These are phyloP conservation scores for Polyporus arcularius DNA, from an alignment of 768 basidiomycete species.

Conservation along the genomic window DNA sequence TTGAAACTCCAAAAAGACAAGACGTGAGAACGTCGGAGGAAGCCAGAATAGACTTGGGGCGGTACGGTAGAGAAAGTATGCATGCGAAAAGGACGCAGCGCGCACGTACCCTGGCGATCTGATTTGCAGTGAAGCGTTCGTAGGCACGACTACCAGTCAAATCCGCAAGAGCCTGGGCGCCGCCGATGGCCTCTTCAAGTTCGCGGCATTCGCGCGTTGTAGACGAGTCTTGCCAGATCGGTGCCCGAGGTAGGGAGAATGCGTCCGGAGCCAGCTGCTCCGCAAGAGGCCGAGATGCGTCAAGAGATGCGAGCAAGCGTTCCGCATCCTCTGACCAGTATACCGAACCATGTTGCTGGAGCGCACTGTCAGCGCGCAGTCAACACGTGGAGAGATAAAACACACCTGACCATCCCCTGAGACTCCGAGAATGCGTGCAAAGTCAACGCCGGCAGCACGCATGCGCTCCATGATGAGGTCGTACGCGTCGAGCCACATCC, in stretches of 20 bases:
- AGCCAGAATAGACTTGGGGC: neutral
- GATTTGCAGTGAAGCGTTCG: slow-evolving; percentile 85
- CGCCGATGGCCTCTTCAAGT: slow-evolving; percentile 69
- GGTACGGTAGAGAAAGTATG: neutral
- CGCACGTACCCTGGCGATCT: slow-evolving; percentile 68
- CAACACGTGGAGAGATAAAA: neutral
- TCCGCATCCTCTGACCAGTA: slow-evolving; percentile 72
- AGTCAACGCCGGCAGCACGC: slow-evolving; percentile 57
- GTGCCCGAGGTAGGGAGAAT: slow-evolving; percentile 67
- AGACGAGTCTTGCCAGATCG: slow-evolving; percentile 93
- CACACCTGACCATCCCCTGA: slow-evolving; percentile 79
- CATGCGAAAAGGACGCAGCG: neutral
- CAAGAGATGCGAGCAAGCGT: slow-evolving; percentile 51
- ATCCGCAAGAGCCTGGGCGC: slow-evolving; percentile 69
- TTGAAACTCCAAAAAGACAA: neutral
- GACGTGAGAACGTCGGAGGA: slow-evolving; percentile 13
- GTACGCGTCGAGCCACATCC: slow-evolving; percentile 84
- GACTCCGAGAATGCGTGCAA: slow-evolving; percentile 59
- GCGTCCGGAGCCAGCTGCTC: slow-evolving; percentile 64
- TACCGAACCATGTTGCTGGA: slow-evolving; percentile 84
- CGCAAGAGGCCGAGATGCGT: slow-evolving; percentile 49
- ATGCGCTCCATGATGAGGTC: slow-evolving; percentile 73
- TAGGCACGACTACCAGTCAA: slow-evolving; percentile 83
- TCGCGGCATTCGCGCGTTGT: slow-evolving; percentile 73
- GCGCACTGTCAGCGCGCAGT: neutral